phyloP scores from a whole-genome alignment of 208 protist genomes.

The Acanthamoeba lenticulata region DNA sequence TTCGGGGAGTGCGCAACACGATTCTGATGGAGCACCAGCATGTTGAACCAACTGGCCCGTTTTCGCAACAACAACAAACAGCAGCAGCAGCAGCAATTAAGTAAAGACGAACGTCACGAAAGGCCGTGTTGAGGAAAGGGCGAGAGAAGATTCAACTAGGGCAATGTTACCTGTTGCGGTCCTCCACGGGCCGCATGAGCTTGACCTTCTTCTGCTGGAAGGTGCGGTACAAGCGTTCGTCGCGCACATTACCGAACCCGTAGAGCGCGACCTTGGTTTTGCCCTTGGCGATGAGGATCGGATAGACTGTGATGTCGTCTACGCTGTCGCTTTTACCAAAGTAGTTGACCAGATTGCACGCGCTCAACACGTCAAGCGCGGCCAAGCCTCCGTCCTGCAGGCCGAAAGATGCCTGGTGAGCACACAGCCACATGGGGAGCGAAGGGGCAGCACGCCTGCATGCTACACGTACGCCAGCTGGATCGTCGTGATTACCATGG shows the following conservation, averaged over 20 bases:
- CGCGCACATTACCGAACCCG: conserved; percentile 97
- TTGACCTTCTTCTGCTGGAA: conserved; percentile 90
- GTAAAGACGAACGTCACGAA: not conserved
- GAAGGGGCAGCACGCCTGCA: not conserved
- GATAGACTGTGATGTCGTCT: conserved; percentile 94
- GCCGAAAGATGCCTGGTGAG: not conserved
- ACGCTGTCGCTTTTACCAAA: conserved; percentile 96
- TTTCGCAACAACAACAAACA: conserved; percentile 61
- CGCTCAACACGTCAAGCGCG: conserved; percentile 95
- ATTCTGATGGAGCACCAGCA: conserved; percentile 98
- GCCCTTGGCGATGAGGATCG: conserved; percentile 93
- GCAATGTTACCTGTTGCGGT: not conserved
- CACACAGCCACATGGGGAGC: not conserved
- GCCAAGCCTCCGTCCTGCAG: conserved; percentile 83
- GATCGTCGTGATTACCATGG: conserved; percentile 99
- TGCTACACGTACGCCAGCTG: conserved; percentile 90
- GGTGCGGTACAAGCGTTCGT: conserved; percentile 97
- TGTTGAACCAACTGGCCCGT: conserved; percentile 95
- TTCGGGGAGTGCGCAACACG: conserved; percentile 87
- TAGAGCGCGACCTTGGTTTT: conserved; percentile 93
- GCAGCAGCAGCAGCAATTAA: not conserved
- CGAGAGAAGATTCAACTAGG: not conserved
- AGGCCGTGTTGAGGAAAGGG: no score
- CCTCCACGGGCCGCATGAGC: conserved; percentile 62
- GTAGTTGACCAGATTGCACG: conserved; percentile 97